These are phyloP conservation scores for Sporothrix curviconia DNA, from an alignment of 2,329 filamentous ascomycete species.

Conservation along the genomic window DNA sequence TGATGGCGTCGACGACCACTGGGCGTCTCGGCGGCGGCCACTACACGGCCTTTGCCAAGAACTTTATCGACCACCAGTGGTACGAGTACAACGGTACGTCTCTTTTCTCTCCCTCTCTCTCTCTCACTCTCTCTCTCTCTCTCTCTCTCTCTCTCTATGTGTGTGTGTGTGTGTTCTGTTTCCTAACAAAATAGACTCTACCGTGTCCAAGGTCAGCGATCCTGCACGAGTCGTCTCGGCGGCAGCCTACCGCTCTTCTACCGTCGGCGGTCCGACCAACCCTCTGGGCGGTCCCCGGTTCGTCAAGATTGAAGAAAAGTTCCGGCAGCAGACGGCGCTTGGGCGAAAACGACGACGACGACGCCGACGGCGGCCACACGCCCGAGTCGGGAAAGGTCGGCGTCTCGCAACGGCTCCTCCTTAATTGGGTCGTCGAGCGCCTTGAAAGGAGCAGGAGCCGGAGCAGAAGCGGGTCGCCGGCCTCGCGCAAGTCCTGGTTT, in stretches of 20 bases:
- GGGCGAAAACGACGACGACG: too few species aligned
- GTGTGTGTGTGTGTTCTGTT: not conserved
- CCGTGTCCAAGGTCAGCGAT: conserved; percentile 56
- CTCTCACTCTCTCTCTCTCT: too few species aligned
- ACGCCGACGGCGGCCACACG: conserved; percentile 40
- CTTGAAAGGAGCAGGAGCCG: conserved; percentile 65
- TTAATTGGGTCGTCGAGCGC: conserved; percentile 86
- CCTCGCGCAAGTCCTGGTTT: conserved; percentile 55
- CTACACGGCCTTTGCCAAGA: conserved; percentile 91
- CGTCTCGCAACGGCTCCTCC: conserved; percentile 78
- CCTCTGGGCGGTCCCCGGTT: conserved; percentile 77
- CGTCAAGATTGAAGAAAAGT: conserved; percentile 61
- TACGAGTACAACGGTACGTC: conserved; percentile 89
- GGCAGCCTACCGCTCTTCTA: conserved; percentile 90
- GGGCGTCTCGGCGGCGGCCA: conserved; percentile 89
- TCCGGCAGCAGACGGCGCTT: conserved; percentile 44
- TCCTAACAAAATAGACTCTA: conserved; percentile 54
- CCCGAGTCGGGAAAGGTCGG: conserved; percentile 64
- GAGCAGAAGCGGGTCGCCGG: conserved; percentile 67
- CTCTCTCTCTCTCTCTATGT: too few species aligned
- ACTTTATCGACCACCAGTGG: conserved; percentile 84
- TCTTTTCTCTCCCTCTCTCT: not conserved
- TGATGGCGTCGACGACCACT: conserved; percentile 97
- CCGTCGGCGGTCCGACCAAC: conserved; percentile 67
- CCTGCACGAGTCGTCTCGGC: conserved; percentile 60